Conservation (phyloP, 306 rosid species). For the Canavalia ensiformis region DNA sequence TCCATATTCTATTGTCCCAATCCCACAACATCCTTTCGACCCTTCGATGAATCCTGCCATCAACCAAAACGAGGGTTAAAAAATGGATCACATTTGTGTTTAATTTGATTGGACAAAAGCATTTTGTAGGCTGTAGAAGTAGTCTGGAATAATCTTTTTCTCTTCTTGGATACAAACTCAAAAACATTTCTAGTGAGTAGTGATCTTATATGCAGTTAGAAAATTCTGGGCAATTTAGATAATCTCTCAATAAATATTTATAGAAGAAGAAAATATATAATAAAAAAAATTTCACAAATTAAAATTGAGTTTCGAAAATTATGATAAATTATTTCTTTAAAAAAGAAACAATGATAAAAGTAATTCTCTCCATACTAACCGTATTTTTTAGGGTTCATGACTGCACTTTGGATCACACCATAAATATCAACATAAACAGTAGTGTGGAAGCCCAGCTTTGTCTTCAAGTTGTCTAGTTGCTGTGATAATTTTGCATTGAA, state of each 20-base stretch:
- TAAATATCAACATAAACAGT: constrained; percentile 61
- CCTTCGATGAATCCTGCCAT: constrained; percentile 63
- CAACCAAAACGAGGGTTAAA: not conserved
- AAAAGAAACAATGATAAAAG: not conserved
- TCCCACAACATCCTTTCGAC: constrained; percentile 79
- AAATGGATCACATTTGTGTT: not conserved
- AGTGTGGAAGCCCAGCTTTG: constrained; percentile 48
- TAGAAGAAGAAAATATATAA: no score
- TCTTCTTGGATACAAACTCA: no score
- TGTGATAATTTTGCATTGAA: constrained; percentile 61
- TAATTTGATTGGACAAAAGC: not conserved
- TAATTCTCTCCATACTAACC: constrained; percentile 53
- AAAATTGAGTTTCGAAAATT: no score
- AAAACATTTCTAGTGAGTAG: no score
- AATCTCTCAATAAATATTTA: no score
- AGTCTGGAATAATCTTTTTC: no score
- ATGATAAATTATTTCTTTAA: no score
- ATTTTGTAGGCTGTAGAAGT: no score
- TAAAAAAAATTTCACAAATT: no score
- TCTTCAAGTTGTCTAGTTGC: constrained; percentile 50
- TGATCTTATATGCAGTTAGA: no score
- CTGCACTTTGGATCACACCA: constrained; percentile 53
- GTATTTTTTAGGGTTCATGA: constrained; percentile 54
- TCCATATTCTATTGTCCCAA: constrained; percentile 69
- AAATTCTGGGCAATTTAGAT: no score